Evolutionary conservation across 2,329 filamentous ascomycete species (phyloP).

Genomic region (Penicillium hordei): DNA sequence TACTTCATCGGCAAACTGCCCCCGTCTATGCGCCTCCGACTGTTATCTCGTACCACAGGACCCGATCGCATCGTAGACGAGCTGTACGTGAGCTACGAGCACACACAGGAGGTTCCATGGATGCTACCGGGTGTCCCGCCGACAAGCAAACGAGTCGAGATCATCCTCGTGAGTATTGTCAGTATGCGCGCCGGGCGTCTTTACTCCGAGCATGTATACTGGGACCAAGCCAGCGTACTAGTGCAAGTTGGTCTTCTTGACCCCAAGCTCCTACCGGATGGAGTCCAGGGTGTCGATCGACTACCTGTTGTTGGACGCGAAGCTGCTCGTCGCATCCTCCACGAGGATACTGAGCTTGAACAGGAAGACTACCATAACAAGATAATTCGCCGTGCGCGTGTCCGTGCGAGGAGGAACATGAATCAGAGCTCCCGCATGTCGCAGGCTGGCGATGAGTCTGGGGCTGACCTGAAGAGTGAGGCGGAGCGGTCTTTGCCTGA

Average conservation of each 20-base stretch:
- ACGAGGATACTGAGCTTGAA: slow-evolving; percentile 38
- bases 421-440: slow-evolving; percentile 14
- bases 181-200: slow-evolving; percentile 54
- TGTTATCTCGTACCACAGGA: slow-evolving; percentile 60
- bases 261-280: slow-evolving; percentile 54
- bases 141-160: slow-evolving; percentile 58
- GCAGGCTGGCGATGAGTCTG: slow-evolving; percentile 26
- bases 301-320: slow-evolving; percentile 44
- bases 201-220: slow-evolving; percentile 60
- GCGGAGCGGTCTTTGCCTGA: slow-evolving; percentile 15
- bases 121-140: slow-evolving; percentile 59
- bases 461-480: slow-evolving; percentile 27
- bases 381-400: slow-evolving; percentile 30
- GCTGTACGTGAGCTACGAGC: slow-evolving; percentile 57
- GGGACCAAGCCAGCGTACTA: slow-evolving; percentile 62
- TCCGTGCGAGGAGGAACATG: slow-evolving; percentile 11
- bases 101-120: slow-evolving; percentile 58
- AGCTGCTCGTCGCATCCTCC: slow-evolving; percentile 41
- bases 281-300: slow-evolving; percentile 41
- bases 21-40: slow-evolving; percentile 52
- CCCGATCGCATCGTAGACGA: slow-evolving; percentile 62
- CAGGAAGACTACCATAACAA: slow-evolving; percentile 38
- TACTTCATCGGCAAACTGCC: slow-evolving; percentile 57
- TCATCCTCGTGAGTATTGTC: slow-evolving; percentile 58
- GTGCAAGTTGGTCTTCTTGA: slow-evolving; percentile 60